These are phyloP conservation scores for Cryptococcus deneoformans DNA, from an alignment of 1,284 basidiomycete genomes.

Conservation along the genomic window DNA sequence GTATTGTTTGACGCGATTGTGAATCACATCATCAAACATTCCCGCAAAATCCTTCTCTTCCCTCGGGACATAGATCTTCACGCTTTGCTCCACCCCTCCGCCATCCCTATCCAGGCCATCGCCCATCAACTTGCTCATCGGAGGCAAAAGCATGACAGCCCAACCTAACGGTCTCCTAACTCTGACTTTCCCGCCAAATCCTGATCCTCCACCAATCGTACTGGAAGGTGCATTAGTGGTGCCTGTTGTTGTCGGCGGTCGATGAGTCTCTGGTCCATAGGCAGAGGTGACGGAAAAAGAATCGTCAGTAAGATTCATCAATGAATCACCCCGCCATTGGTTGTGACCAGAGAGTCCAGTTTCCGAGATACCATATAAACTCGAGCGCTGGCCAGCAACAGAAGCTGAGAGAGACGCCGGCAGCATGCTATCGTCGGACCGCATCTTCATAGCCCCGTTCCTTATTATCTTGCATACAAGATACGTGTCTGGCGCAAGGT, in stretches of 20 bases:
- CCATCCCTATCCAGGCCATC: conserved; percentile 58
- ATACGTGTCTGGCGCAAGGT: conserved; percentile 78
- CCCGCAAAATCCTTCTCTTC: conserved; percentile 87
- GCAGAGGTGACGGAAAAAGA: conserved; percentile 44
- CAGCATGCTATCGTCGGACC: background rate
- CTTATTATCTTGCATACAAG: conserved; percentile 88
- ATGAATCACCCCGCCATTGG: conserved; percentile 15
- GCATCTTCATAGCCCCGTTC: conserved; percentile 78
- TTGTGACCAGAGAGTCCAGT: background rate
- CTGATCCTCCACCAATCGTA: background rate
- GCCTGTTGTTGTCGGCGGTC: conserved; percentile 30
- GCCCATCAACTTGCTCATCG: conserved; percentile 58
- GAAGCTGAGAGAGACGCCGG: no score
- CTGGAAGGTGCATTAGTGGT: conserved; percentile 6
- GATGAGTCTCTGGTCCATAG: conserved; percentile 24
- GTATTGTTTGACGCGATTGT: conserved; percentile 71
- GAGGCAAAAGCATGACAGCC: conserved; percentile 81
- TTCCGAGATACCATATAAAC: conserved; percentile 15
- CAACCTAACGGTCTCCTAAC: conserved; percentile 91
- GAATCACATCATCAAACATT: conserved; percentile 92
- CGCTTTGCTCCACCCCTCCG: conserved; percentile 68
- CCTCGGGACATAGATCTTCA: conserved; percentile 83
- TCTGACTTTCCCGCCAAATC: conserved; percentile 23
- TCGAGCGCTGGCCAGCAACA: conserved; percentile 6
- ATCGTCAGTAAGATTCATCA: conserved; percentile 37